Conservation (phyloP, 371 early-diverging fungal species). For the Zopfochytrium polystomum region DNA sequence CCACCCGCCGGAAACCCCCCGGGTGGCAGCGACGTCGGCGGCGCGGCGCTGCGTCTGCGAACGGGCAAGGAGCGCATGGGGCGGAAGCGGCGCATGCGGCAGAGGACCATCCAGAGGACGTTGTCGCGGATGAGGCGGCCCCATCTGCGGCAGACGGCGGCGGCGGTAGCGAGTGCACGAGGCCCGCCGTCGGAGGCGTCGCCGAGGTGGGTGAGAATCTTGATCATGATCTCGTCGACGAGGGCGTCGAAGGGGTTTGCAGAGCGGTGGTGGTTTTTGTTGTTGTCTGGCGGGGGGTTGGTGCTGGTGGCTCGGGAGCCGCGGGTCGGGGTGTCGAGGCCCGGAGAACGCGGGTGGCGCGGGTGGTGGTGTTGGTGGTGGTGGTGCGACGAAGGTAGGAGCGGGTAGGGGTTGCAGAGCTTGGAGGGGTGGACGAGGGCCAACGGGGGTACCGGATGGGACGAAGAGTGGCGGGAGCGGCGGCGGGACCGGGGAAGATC, state of each 20-base stretch:
- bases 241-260: conserved; percentile 6
- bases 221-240: conserved; percentile 32
- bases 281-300: conserved; percentile 3
- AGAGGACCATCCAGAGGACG: conserved; percentile 32
- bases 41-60: no score
- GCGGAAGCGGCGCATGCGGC: conserved; percentile 15
- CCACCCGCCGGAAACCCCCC: conserved; percentile 1
- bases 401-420: not conserved
- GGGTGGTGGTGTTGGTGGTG: not conserved
- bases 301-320: not conserved
- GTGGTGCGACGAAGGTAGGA: no score
- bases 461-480: no score
- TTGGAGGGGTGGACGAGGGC: no score
- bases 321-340: not conserved
- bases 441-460: no score
- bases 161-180: conserved; percentile 14
- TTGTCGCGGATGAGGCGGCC: conserved; percentile 31
- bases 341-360: no score
- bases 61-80: no score
- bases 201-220: conserved; percentile 27
- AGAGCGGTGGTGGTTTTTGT: not conserved
- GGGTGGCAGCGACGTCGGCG: no score
- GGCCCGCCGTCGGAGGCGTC: conserved; percentile 8
- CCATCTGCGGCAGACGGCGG: conserved; percentile 31
- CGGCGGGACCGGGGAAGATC: no score